Percentiles rank a stretch among this genome's conserved stretches.
phyloP scores from a whole-genome alignment of 2,329 filamentous ascomycete species.

The Neodidymelliopsis sp. region DNA sequence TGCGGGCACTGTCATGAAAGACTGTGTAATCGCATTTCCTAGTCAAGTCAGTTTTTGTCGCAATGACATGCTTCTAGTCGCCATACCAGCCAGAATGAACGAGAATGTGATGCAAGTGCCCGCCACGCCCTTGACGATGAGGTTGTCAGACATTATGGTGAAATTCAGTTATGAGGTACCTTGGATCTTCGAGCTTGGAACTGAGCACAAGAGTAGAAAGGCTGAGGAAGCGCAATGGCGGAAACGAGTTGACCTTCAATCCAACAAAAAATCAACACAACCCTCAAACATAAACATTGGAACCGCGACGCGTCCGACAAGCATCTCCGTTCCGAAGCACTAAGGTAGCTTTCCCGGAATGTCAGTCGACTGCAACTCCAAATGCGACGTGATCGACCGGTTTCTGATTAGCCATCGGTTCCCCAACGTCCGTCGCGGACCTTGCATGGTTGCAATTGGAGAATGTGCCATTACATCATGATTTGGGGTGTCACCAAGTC shows the following conservation, averaged over 20 bases:
- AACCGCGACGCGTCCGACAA: slow-evolving; percentile 12
- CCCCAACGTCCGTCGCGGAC: slow-evolving; percentile 18
- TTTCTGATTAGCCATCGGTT: slow-evolving; percentile 15
- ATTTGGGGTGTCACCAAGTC: slow-evolving; percentile 1
- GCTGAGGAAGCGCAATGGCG: not conserved
- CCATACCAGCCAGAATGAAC: slow-evolving; percentile 57
- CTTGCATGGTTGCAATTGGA: slow-evolving; percentile 10
- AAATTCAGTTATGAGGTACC: not conserved
- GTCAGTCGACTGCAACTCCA: slow-evolving; percentile 7
- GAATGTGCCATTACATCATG: slow-evolving; percentile 5
- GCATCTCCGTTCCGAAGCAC: slow-evolving; percentile 15
- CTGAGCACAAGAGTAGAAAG: not conserved
- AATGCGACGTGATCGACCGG: slow-evolving; percentile 8
- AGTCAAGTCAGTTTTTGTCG: slow-evolving; percentile 2
- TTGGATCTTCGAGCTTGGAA: not conserved
- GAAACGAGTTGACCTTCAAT: slow-evolving; percentile 7
- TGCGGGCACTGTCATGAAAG: slow-evolving; percentile 60
- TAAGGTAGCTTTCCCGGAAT: slow-evolving; percentile 10
- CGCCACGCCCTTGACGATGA: slow-evolving; percentile 50
- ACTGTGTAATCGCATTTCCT: slow-evolving; percentile 63
- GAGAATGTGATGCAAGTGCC: slow-evolving; percentile 58
- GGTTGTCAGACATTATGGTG: slow-evolving; percentile 42
- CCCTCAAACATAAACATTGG: slow-evolving; percentile 14
- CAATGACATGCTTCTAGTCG: not conserved
- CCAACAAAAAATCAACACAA: slow-evolving; percentile 10